Evolutionary conservation across 2,329 filamentous ascomycete species (phyloP).

Genomic region (Aspergillus costaricaensis): DNA sequence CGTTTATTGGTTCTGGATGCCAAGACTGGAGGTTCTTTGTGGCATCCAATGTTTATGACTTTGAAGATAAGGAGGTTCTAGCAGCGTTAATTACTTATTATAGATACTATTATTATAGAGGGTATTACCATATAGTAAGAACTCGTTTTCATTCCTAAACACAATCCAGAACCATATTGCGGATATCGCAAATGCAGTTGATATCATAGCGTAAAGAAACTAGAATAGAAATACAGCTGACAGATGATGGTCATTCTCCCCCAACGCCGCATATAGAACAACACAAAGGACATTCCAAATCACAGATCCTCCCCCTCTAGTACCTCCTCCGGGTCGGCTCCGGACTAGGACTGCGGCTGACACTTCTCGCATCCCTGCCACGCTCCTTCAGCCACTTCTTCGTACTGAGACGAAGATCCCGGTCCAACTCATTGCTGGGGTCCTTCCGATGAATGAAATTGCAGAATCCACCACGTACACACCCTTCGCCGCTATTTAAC

Average conservation of each 20-base stretch:
- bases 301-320: constrained; percentile 41
- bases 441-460: constrained; percentile 99
- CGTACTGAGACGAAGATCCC: constrained; percentile 81
- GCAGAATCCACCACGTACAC: constrained; percentile 94
- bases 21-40: constrained; percentile 13
- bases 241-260: constrained; percentile 18
- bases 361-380: constrained; percentile 80
- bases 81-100: neutral
- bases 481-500: constrained; percentile 91
- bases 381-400: constrained; percentile 94
- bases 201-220: constrained; percentile 30
- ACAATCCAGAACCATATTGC: neutral
- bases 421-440: constrained; percentile 81
- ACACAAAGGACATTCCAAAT: constrained; percentile 15
- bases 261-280: constrained; percentile 22
- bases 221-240: constrained; percentile 20
- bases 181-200: constrained; percentile 19
- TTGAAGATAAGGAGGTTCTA: neutral
- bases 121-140: no score
- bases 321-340: constrained; percentile 75
- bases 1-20: constrained; percentile 9
- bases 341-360: constrained; percentile 79
- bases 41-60: no score
- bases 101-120: no score
- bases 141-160: no score